Conservation (phyloP, 305 asterid species). For the Fraxinus baroniana region DNA sequence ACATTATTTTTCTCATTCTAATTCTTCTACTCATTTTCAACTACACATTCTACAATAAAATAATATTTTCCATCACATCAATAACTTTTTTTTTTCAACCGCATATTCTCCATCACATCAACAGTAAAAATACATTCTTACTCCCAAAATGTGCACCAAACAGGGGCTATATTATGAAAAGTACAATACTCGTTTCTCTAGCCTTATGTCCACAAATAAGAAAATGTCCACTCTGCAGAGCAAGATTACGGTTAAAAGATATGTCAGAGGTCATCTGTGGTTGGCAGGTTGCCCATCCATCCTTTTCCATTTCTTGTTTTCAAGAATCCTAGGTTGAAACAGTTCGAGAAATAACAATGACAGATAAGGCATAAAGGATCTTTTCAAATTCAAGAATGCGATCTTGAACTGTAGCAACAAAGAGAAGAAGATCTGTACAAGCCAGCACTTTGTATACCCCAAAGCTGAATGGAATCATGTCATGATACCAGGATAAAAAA, state of each 20-base stretch:
- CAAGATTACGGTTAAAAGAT: background rate
- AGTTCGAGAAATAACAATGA: background rate
- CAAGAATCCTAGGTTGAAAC: background rate
- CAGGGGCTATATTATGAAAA: background rate
- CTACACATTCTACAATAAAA: too few species aligned
- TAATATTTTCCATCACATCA: too few species aligned
- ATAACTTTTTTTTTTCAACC: too few species aligned
- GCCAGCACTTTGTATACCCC: background rate
- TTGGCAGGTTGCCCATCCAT: background rate
- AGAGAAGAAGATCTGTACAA: background rate
- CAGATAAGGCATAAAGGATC: background rate
- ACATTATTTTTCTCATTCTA: too few species aligned
- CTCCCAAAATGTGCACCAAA: too few species aligned
- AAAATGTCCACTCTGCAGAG: background rate
- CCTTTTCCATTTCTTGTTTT: background rate
- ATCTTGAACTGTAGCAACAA: background rate
- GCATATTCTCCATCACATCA: too few species aligned
- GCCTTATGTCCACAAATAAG: background rate
- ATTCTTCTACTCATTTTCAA: too few species aligned
- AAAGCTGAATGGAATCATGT: background rate
- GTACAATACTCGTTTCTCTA: background rate
- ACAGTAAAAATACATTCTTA: too few species aligned
- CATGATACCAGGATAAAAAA: background rate
- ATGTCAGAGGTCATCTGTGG: background rate
- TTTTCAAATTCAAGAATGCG: background rate